Evolutionary conservation across 1,284 basidiomycete genomes (phyloP), one percentile per base, ranked within the genome.

Genomic region (Neolentinus lepideus): DNA sequence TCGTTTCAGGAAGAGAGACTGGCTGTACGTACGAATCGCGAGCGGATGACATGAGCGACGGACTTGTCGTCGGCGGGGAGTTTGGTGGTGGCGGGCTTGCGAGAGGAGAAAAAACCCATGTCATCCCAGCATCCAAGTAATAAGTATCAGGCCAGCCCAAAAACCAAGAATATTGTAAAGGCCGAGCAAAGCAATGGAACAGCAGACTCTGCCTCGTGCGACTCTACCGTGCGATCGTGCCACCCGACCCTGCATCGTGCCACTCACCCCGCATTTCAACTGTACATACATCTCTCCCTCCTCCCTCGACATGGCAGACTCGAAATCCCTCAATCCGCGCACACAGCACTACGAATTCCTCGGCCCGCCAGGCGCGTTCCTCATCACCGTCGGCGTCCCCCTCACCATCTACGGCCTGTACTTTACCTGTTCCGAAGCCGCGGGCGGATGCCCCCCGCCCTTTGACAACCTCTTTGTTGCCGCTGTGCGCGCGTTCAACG

Each of bases 261-360:
- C 29, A 31, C 29, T 31, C 29, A 6, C n/a, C n/a, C n/a, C n/a
- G n/a, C n/a, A n/a, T n/a, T n/a, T n/a, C n/a, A n/a, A n/a, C 29
- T 31, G 29, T 31, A 31, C 12, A 31, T 31, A 31, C 29, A n/a
- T 31, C 29, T 31, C 12, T 31, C 29, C 47, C 4, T n/a, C 8
- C 22, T 25, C 6, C 47, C 47, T 29, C 47, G 29, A 31, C 29
- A 31, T 31, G 29, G 4, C 29, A 12, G 29, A 31, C 29, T 6
- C 29, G 12, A 31, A 31, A 31, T 12, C 4, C 21, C 75, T 88
- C 64, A 90, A 89, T 61, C 88, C 88, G 1, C 77, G 76, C 55
- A 86, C 88, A 35, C 82, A 75, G 0, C 71, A 79, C 51, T 91
- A 86, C 68, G 93, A 97, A 68, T 98, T 98, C 69, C 71, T 92